Evolutionary conservation across 768 basidiomycete species (phyloP).

Genomic region (Mycena indigotica): DNA sequence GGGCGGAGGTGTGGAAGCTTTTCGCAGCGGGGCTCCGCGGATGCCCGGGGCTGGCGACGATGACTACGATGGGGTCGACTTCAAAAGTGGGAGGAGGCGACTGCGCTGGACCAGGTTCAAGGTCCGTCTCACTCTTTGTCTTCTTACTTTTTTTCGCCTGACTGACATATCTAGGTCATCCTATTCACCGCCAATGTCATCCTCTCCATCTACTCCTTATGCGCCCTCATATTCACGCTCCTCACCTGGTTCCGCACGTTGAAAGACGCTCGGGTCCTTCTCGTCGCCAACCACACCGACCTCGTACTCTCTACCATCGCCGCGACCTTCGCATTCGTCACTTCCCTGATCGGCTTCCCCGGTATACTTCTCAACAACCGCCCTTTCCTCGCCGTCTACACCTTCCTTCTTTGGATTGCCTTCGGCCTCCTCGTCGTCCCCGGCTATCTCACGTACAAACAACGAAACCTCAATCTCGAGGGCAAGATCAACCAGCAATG

Average conservation of each 20-base stretch:
- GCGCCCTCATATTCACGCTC: conserved; percentile 17
- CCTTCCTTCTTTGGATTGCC: conserved; percentile 75
- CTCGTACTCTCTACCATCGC: conserved; percentile 37
- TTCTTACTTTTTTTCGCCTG: neutral
- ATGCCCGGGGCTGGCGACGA: conserved; percentile 47
- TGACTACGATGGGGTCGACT: conserved; percentile 43
- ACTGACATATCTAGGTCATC: conserved; percentile 3
- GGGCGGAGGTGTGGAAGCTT: conserved; percentile 64
- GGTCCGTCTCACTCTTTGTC: neutral
- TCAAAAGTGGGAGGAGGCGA: neutral
- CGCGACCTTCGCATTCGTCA: conserved; percentile 32
- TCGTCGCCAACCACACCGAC: conserved; percentile 38
- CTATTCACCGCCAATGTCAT: conserved; percentile 17
- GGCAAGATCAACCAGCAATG: conserved; percentile 80
- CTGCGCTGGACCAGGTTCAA: conserved; percentile 23
- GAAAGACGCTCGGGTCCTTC: conserved; percentile 23
- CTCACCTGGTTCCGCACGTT: conserved; percentile 16
- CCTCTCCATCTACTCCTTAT: conserved; percentile 11
- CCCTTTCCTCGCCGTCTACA: conserved; percentile 77
- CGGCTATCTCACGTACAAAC: conserved; percentile 79
- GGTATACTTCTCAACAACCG: conserved; percentile 27
- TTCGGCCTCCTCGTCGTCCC: conserved; percentile 74
- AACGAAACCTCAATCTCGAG: conserved; percentile 59
- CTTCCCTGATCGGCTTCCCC: conserved; percentile 31
- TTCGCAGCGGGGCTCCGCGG: conserved; percentile 42